Conservation (phyloP, 805 yeast species). For the Lipomyces lipofer region DNA sequence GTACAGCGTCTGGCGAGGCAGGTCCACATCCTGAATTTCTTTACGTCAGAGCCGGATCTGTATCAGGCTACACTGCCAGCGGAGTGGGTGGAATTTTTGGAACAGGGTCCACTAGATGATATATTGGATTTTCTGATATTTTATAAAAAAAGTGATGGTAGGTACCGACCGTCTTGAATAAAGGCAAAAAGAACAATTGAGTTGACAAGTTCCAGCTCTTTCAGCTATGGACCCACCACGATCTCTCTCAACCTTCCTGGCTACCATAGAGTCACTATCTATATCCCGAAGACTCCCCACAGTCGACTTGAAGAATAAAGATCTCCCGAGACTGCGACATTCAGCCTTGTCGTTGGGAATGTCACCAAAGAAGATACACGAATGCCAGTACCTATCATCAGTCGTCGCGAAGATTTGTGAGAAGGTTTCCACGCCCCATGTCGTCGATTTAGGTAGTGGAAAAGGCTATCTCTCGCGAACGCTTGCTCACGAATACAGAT, state of each 20-base stretch:
- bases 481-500: constrained; percentile 22
- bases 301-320: background rate
- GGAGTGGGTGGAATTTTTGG: constrained; percentile 27
- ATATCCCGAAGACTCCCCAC: constrained; percentile 17
- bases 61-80: constrained; percentile 15
- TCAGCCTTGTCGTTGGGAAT: constrained; percentile 30
- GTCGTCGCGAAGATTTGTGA: constrained; percentile 17
- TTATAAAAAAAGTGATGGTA: background rate
- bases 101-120: constrained; percentile 14
- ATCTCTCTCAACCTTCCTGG: constrained; percentile 16
- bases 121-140: constrained; percentile 19
- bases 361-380: constrained; percentile 33
- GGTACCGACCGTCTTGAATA: background rate
- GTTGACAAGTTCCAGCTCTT: background rate
- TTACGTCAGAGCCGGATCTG: constrained; percentile 19
- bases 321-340: constrained; percentile 3
- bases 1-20: constrained; percentile 25
- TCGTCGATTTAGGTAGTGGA: constrained; percentile 35
- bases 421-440: constrained; percentile 11
- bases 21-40: constrained; percentile 29
- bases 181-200: background rate
- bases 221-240: constrained; percentile 10
- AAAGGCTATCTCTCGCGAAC: constrained; percentile 34
- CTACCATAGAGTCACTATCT: constrained; percentile 7
- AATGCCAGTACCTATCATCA: constrained; percentile 27